Evolutionary conservation across 129 eudicot genomes (phyloP), one percentile per base, ranked within the genome.

Genomic region (Flaveria bidentis): DNA sequence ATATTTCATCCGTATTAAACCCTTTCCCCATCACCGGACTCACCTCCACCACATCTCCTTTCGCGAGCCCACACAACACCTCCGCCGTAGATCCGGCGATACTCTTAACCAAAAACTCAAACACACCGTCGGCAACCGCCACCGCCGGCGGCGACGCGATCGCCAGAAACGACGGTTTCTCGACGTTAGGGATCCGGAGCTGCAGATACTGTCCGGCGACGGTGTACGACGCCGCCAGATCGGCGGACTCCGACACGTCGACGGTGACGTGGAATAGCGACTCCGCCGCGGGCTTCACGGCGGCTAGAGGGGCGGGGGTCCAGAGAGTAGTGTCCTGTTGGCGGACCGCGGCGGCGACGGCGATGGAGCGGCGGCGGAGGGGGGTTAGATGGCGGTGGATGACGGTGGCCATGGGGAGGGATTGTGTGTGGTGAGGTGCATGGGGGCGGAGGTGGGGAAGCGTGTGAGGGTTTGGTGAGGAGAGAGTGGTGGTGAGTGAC

Each of bases 71-170:
- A 68, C 98, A 91, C 50, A 94, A 76, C 1, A 88, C 62, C 93
- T 94, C 98, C 57, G 98, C 97, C 60, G 97, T 89, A 76, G 97
- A 94, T 3, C 97, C 97, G 1, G 86, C 76, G 23, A 95, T 63
- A 23, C 85, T 81, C 81, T 95, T 95, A 22, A 95, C 88, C 81
- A 95, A 60, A 75, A 95, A 95, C 58, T 95, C 97, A 71, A 95
- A 91, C 10, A 89, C 89, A 12, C 96, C 93, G 42, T 58, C 84
- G 3, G 81, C 58, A 28, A 69, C 73, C 10, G 96, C 87, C 45
- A 76, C 20, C 0, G 87, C 66, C 36, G 99, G 99, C 47, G 97
- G 97, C 41, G 99, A 95, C 2, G 99, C 99, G 62, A 95, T 91
- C 56, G 99, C 96, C 55, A 91, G 80, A 67, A 91, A 87, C 42